Evolutionary conservation across 257 asterid genomes (phyloP), one percentile per base, ranked within the genome.

Genomic region (Oldenlandia corymbosa): DNA sequence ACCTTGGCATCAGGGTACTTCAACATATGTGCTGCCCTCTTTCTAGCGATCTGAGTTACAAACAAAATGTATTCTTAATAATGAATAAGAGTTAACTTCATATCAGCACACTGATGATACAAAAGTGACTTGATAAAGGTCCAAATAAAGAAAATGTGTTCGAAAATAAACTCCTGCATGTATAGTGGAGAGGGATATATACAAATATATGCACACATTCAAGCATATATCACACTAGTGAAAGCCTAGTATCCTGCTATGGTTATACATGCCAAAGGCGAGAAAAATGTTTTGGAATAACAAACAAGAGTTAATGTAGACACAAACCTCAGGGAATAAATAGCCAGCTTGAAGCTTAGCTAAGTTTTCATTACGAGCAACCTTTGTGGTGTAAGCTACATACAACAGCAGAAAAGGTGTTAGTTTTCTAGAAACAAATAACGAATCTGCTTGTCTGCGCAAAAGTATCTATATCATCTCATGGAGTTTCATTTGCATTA

Each of bases 311-410:
- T 14, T 18, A 24, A 56, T 23, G 28, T 56, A 36, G 61, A 58
- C 66, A 62, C 75, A 45, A n/a, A 92, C 99, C 96, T 90, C 97
- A 0, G 99, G 99, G 74, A 93, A 93, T 66, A 93, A 88, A 68
- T 90, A 93, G 65, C 99, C 99, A 73, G 99, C 97, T 82, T 93
- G 97, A 68, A 93, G 97, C 58, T 90, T 93, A 26, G 86, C 88
- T 74, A 90, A 48, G 80, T 93, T 93, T 60, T 80, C 92, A 66
- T 90, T 93, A 59, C 99, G 91, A 9, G 92, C 77, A 50, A 93
- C 99, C 68, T 79, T 70, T 11, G 97, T 93, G 68, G 58, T 86
- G 83, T 79, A 79, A 77, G 86, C 99, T 92, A 69, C 79, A 87
- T 28, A 54, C 54, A 60, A 80, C 28, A 48, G 56, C 54, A 66